A percentile compares a stretch with the other conserved stretches of the same genome.
These are phyloP conservation scores for Boletus tylopilopsis DNA, from an alignment of 768 basidiomycete species.

Conservation along the genomic window DNA sequence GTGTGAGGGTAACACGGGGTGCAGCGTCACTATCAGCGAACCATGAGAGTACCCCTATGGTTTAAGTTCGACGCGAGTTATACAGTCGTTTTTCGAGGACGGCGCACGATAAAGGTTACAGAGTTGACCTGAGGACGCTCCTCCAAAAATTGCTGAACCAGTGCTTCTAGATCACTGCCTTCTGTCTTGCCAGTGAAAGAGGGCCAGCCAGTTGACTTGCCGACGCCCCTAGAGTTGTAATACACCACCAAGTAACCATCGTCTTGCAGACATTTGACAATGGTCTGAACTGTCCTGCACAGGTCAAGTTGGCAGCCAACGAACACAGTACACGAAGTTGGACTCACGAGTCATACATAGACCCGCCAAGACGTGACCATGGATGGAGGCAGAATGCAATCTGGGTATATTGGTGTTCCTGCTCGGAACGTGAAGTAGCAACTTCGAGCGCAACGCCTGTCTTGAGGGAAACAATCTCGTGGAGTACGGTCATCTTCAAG, in stretches of 20 bases:
- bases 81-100: not conserved
- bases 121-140: conserved; percentile 40
- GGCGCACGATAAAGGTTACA: conserved; percentile 58
- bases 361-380: conserved; percentile 83
- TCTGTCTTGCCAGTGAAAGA: conserved; percentile 73
- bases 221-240: conserved; percentile 79
- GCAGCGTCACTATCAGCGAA: conserved; percentile 65
- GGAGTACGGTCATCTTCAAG: conserved; percentile 2
- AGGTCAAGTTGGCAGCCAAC: not conserved
- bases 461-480: conserved; percentile 20
- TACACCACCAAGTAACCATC: conserved; percentile 55
- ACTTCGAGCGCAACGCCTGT: conserved; percentile 46
- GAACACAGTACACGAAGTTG: not conserved
- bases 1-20: conserved; percentile 48
- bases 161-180: conserved; percentile 61
- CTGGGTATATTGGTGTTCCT: conserved; percentile 30
- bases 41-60: conserved; percentile 82
- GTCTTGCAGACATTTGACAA: conserved; percentile 40
- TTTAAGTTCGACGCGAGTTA: conserved; percentile 5
- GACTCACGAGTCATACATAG: conserved; percentile 72
- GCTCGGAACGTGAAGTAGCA: conserved; percentile 30
- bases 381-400: conserved; percentile 76
- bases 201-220: conserved; percentile 66
- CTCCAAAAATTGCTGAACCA: conserved; percentile 53
- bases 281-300: conserved; percentile 38